phyloP scores from a whole-genome alignment of 139 green algal species.

The Desmodesmus armatus region DNA sequence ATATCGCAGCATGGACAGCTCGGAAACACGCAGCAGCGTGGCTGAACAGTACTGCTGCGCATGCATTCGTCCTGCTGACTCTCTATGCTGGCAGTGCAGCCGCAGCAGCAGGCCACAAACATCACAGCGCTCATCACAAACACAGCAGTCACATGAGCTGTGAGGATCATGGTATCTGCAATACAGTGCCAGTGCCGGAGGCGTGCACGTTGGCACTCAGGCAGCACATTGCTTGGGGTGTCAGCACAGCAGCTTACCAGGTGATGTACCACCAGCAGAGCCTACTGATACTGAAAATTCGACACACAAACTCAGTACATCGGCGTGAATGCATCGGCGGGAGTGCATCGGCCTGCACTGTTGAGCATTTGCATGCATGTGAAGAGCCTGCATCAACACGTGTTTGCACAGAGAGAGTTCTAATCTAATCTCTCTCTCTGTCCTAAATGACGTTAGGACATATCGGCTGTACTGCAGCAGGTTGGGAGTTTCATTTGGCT shows the following conservation, averaged over 20 bases:
- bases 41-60: too few species aligned
- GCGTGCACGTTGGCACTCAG: background rate
- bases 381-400: background rate
- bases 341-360: background rate
- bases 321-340: background rate
- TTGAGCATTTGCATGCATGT: background rate
- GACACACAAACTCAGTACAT: background rate
- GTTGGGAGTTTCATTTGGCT: too few species aligned
- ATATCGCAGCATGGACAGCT: too few species aligned
- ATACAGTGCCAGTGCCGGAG: background rate
- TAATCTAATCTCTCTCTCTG: background rate
- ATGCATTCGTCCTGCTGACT: too few species aligned
- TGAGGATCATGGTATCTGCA: too few species aligned
- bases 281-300: background rate
- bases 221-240: conserved; percentile 15
- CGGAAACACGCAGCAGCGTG: too few species aligned
- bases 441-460: too few species aligned
- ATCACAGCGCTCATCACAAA: too few species aligned
- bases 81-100: too few species aligned
- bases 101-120: too few species aligned
- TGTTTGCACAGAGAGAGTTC: background rate
- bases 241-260: conserved; percentile 36
- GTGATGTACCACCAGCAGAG: background rate
- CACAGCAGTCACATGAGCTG: too few species aligned
- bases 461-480: too few species aligned